Base-by-base conservation (phyloP, 23 red algal genomes). In the Gracilariopsis chorda region DNA sequence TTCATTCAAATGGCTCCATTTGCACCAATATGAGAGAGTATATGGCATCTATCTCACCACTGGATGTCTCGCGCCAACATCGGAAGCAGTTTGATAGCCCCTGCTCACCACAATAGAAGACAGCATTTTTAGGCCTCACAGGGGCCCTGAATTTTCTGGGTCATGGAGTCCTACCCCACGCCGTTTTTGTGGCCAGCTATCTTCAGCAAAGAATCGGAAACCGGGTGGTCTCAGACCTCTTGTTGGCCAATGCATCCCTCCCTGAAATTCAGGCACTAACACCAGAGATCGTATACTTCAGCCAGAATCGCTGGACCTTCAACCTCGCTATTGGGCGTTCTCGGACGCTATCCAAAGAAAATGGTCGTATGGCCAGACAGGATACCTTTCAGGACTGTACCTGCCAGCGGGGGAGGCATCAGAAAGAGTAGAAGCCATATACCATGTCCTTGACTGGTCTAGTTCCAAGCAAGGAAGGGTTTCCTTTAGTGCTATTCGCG, bases 261-360 rank as follows among this genome's bases (percentile, higher is more conserved):
- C 36, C 41, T 8, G 60, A 86, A 59, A 4, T 86, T 6, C 39
- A 44, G 35, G 4, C 0, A 53, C 82, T 86, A 4, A 62, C 0
- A 30, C 82, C 60, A 20, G 61, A 42, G 23, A 16, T 86, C 61
- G 20, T 34, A 23, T 86, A 62, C 62, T 48, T 53, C 35, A 1
- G 12, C 60, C 58, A 28, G 12, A 30, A 8, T 73, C 82, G 20
- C 44, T 86, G 17, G 10, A 33, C 1, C 48, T 43, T 51, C n/a
- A n/a, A n/a, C 34, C 82, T 57, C 29, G 57, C 10, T 76, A 88
- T 65, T 40, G 73, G 19, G 64, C 65, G 23, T 77, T 88, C 61
- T 74, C 83, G 14, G 62, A 88, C 59, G 83, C 83, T 14, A 76
- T 48, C 46, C 83, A 88, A 57, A 52, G 83, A 7, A 73, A 52